Evolutionary conservation across 495 filamentous ascomycete genomes (phyloP).

Genomic region (Aspergillus heteromorphus): DNA sequence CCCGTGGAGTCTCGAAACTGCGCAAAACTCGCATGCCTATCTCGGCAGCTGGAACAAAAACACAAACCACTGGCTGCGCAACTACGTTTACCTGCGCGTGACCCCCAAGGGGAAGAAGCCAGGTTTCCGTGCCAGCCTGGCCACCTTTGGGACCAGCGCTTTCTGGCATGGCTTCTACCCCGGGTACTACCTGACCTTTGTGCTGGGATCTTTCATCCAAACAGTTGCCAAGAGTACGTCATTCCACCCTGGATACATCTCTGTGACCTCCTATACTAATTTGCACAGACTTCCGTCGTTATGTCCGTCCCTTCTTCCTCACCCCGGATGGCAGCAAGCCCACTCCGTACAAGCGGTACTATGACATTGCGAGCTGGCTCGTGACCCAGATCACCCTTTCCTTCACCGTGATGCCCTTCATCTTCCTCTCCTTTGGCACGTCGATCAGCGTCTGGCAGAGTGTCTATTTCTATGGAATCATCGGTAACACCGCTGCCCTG

Average conservation of each 20-base stretch:
- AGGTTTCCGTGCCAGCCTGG: constrained; percentile 89
- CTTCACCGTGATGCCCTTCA: constrained; percentile 78
- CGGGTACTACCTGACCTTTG: constrained; percentile 88
- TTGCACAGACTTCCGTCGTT: constrained; percentile 71
- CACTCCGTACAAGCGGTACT: constrained; percentile 70
- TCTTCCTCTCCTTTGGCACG: constrained; percentile 63
- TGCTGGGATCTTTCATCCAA: constrained; percentile 85
- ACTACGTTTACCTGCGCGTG: constrained; percentile 92
- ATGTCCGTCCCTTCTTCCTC: constrained; percentile 90
- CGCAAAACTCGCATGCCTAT: constrained; percentile 85
- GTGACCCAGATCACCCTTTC: constrained; percentile 78
- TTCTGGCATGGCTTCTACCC: constrained; percentile 99
- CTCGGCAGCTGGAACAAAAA: constrained; percentile 97
- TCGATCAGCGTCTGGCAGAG: constrained; percentile 71
- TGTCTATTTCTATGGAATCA: constrained; percentile 82
- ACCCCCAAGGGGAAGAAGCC: constrained; percentile 95
- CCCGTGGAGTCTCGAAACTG: constrained; percentile 74
- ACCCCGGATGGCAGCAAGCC: constrained; percentile 61
- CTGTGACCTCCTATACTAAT: not conserved
- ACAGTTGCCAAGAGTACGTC: constrained; percentile 85
- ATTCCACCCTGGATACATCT: not conserved
- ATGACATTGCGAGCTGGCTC: constrained; percentile 77
- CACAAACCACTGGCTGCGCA: constrained; percentile 93
- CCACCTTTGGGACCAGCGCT: constrained; percentile 88
- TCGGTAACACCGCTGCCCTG: constrained; percentile 58